phyloP scores from a whole-genome alignment of 805 yeast species.

The Cyberlindnera mississippiensis region DNA sequence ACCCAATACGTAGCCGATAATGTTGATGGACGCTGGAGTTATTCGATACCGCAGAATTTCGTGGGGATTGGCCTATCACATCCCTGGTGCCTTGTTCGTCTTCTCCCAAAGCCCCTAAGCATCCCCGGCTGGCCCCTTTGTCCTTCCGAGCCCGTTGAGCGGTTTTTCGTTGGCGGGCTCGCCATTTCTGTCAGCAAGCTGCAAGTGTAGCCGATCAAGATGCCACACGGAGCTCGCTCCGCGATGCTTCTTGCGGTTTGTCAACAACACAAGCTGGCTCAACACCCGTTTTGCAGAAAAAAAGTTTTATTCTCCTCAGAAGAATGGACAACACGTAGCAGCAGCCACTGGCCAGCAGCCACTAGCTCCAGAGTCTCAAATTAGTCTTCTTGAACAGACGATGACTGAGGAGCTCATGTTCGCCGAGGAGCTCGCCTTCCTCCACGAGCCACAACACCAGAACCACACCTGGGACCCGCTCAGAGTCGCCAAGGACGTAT shows the following conservation, averaged over 20 bases:
- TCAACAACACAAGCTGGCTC: not conserved
- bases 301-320: too few relatives aligned
- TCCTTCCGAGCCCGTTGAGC: constrained; percentile 1
- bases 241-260: constrained; percentile 17
- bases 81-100: too few relatives aligned
- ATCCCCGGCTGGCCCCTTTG: too few relatives aligned
- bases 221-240: constrained; percentile 8
- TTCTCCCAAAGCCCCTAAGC: too few relatives aligned
- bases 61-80: too few relatives aligned
- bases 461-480: constrained; percentile 14
- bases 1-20: too few relatives aligned
- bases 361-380: not conserved
- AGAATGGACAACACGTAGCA: too few relatives aligned
- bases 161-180: not conserved
- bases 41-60: too few relatives aligned
- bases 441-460: constrained; percentile 5
- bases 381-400: not conserved
- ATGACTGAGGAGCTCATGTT: constrained; percentile 15
- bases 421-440: constrained; percentile 12
- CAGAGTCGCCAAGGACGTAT: constrained; percentile 26
- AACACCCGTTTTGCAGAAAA: not conserved
- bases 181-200: constrained; percentile 12
- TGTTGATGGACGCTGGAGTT: too few relatives aligned
- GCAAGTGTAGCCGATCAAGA: constrained; percentile 16
- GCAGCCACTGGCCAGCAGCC: too few relatives aligned